Evolutionary conservation across 345 rosid genomes (phyloP), one percentile per base, ranked within the genome.

Genomic region (Linum trigynum): DNA sequence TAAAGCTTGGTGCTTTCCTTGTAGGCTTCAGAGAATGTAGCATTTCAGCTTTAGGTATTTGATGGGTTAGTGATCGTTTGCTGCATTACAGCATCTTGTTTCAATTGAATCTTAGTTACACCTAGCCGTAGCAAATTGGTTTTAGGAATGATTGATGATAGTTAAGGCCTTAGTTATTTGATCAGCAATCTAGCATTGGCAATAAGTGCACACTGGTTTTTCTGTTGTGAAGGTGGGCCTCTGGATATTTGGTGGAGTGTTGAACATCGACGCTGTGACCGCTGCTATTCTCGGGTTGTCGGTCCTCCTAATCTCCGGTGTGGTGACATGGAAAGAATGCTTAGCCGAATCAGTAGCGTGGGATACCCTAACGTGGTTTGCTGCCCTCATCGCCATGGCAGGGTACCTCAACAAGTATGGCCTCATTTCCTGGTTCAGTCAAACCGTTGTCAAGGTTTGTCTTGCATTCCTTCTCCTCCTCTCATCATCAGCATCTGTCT

Each of bases 301-400:
- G 3, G 65, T 94, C 77, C 96, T 94, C 63, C 96, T 94, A 55
- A 75, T 83, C 69, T 85, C 90, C 39, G 96, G 97, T 39, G 96
- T 91, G 10, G 99, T 94, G 75, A 94, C 96, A 61, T 94, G 99
- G 99, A 94, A 94, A 77, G 99, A 94, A 69, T 94, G 99, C 79
- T 81, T 94, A 71, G 81, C 87, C 55, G 99, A 91, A 81, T 64
- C 92, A 1, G 97, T 94, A 37, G 99, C 99, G 56, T 94, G 99
- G 97, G 97, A 95, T 75, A 95, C 99, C 61, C 96, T 95, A 58
- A 95, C 97, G 4, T 95, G 99, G 99, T 95, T 95, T 70, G 97
- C 99, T n/a, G 99, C 99, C 59, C 96, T 95, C 59, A 95, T 95
- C 73, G 99, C 99, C 59, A 91, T 95, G 97, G 99, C 99, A 40